A percentile compares a stretch with the other conserved stretches of the same genome.
Evolutionary conservation across 1,139 yeast genomes (phyloP).

Genomic region (Petasospora rhodanensis): DNA sequence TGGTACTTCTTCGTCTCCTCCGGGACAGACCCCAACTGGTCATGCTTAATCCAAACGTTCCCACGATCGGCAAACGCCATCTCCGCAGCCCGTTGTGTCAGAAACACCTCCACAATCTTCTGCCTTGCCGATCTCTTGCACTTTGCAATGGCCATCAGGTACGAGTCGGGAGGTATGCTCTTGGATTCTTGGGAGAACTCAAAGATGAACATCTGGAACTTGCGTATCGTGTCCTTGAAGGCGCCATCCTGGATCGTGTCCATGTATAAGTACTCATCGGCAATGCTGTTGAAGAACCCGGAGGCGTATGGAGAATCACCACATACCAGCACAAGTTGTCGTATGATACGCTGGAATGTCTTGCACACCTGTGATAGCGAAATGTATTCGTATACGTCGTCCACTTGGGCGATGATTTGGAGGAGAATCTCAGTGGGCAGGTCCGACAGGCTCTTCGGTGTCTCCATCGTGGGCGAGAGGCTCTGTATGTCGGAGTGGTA

Average conservation of each 20-base stretch:
- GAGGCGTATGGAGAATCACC: conserved; percentile 15
- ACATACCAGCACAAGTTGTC: conserved; percentile 14
- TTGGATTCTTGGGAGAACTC: conserved; percentile 9
- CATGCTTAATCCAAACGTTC: conserved; percentile 2
- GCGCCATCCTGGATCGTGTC: conserved; percentile 1
- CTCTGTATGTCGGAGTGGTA: no score
- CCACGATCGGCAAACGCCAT: conserved; percentile 5
- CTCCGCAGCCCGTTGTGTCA: conserved; percentile 4
- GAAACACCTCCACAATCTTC: conserved; percentile 10
- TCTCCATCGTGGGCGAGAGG: no score
- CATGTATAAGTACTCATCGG: conserved; percentile 7
- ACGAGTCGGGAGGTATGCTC: conserved; percentile 2
- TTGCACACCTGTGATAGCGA: conserved; percentile 11
- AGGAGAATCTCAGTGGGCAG: conserved; percentile 12
- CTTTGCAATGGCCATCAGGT: conserved; percentile 5
- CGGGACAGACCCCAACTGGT: conserved; percentile 1
- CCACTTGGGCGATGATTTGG: conserved; percentile 6
- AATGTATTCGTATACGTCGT: conserved; percentile 17
- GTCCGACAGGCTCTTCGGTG: no score
- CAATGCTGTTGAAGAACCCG: conserved; percentile 11
- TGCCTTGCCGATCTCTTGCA: conserved; percentile 1
- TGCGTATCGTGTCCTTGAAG: conserved; percentile 3
- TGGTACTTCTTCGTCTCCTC: conserved; percentile 2
- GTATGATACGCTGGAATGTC: conserved; percentile 12
- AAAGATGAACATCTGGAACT: conserved; percentile 12